These are phyloP conservation scores for Vachellia pachyceras DNA, from an alignment of 306 rosid species.

Conservation along the genomic window DNA sequence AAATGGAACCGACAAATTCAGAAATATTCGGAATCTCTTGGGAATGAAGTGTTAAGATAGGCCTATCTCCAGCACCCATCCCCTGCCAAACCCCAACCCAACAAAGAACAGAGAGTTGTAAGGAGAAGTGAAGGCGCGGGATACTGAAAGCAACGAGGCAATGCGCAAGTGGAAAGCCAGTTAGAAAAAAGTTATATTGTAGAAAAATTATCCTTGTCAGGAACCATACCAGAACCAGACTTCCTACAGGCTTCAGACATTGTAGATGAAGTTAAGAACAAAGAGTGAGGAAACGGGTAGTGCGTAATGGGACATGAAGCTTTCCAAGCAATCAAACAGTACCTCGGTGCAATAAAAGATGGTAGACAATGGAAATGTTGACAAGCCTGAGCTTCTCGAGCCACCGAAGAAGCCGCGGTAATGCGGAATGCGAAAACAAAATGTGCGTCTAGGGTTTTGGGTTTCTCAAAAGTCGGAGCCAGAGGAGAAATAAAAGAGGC, in stretches of 20 bases:
- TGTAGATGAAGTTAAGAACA: background rate
- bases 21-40: background rate
- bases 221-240: background rate
- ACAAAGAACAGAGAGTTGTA: background rate
- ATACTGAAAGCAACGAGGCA: background rate
- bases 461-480: background rate
- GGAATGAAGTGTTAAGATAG: background rate
- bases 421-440: constrained; percentile 18
- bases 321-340: constrained; percentile 26
- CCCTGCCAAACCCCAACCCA: background rate
- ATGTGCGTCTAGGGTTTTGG: constrained; percentile 53
- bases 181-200: too few relatives aligned
- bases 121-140: background rate
- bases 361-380: background rate
- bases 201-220: background rate
- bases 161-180: background rate
- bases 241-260: background rate
- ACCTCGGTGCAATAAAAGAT: background rate
- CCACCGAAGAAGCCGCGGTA: background rate
- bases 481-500: constrained; percentile 15
- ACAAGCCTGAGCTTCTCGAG: background rate
- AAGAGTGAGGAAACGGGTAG: background rate
- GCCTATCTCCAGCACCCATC: background rate
- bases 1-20: background rate
- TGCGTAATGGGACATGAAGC: background rate